Base-by-base conservation (phyloP, 495 filamentous ascomycete species). In the Margaritispora aquatica region DNA sequence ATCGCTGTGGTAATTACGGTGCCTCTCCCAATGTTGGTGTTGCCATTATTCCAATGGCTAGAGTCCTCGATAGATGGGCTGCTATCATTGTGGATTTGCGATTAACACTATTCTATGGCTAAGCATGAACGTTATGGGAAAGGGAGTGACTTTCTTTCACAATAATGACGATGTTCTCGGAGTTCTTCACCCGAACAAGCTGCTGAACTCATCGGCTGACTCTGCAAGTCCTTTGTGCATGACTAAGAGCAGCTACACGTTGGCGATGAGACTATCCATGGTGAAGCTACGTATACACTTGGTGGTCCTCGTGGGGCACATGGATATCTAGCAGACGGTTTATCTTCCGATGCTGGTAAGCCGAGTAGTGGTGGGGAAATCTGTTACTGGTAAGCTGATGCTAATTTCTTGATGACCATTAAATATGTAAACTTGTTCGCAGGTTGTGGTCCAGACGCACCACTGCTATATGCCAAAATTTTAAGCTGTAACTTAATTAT, bases 41-140 rank as follows among this genome's bases (percentile, higher is more conserved):
- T 17, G 80, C 80, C 23, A 83, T 83, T 63, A 83, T 78, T 2
- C 80, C 80, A 2, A 77, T 76, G 29, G 80, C 80, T 27, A 80
- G 80, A 61, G 76, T 83, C 26, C 73, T 83, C 27, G 74, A 79
- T 1, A 80, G 80, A 34, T 83, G 80, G 80, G 77, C 77, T 48
- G 80, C 80, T 34, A 5, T 34, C 29, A 34, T 34, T 34, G 29
- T 34, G 29, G 80, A 29, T 61, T 74, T 48, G 75, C 73, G 55
- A 75, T 72, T n/a, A 80, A 79, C 23, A 73, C 68, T 23, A 73
- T 82, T 52, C 80, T 80, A 2, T 83, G 80, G 79, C 55, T 80
- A 19, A 72, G 70, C 26, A 80, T 83, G 78, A 83, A 82, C 64
- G 67, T 80, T 22, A 64, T 77, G 21, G 77, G 72, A 66, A 78